A percentile compares a stretch with the other conserved stretches of the same genome.
These are phyloP conservation scores for Claviceps spartinae DNA, from an alignment of 2,329 filamentous ascomycete genomes.

Conservation along the genomic window DNA sequence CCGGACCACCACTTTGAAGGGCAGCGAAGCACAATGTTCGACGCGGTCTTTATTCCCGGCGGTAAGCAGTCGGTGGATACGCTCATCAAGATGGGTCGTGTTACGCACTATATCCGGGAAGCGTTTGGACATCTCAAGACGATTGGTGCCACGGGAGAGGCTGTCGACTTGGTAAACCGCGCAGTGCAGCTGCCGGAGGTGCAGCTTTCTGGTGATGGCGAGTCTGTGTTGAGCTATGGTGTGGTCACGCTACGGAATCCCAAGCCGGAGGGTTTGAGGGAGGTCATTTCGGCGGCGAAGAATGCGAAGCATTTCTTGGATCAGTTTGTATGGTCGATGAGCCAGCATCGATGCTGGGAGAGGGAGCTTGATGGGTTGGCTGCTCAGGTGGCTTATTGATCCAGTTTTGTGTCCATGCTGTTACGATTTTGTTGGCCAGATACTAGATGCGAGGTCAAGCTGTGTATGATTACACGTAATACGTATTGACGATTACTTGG, in stretches of 20 bases:
- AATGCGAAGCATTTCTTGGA: constrained; percentile 56
- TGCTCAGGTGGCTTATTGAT: constrained; percentile 53
- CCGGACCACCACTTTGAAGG: constrained; percentile 72
- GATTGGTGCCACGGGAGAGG: constrained; percentile 64
- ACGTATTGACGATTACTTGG: too few relatives aligned
- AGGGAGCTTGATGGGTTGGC: constrained; percentile 60
- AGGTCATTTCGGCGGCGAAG: constrained; percentile 50
- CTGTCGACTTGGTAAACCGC: constrained; percentile 44
- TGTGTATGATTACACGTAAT: too few relatives aligned
- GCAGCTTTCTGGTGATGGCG: constrained; percentile 26
- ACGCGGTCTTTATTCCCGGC: constrained; percentile 64
- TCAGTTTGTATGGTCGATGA: constrained; percentile 55
- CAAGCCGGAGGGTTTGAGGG: constrained; percentile 43
- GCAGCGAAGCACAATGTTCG: constrained; percentile 68
- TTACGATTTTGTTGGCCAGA: too few relatives aligned
- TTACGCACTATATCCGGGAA: constrained; percentile 64
- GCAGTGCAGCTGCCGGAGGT: constrained; percentile 32
- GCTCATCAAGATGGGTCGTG: constrained; percentile 56
- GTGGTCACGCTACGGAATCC: constrained; percentile 53
- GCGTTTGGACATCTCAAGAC: constrained; percentile 73
- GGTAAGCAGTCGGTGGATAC: constrained; percentile 49
- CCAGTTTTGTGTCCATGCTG: too few relatives aligned
- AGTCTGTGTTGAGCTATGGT: constrained; percentile 54
- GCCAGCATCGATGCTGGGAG: constrained; percentile 60
- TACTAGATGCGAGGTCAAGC: too few relatives aligned